Base-by-base conservation (phyloP, 192 early-diverging fungal genomes). In the Coemansia sp. region DNA sequence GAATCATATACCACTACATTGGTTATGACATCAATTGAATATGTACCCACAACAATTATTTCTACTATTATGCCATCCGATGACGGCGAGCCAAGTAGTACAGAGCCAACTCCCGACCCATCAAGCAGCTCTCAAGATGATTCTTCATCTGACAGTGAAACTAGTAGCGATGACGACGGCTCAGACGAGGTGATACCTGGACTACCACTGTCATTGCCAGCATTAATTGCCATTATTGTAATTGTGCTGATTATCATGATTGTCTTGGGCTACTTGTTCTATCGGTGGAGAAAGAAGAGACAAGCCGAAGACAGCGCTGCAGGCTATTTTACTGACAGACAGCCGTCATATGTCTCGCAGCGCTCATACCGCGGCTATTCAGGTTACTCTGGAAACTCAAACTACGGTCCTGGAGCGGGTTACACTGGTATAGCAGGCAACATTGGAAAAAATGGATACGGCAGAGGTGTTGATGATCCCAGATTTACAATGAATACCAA, bases 401-500 rank as follows among this genome's bases (percentile, higher is more conserved):
- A 15, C 12, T 42, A 42, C 8, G 12, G 25, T 15, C 12, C 25
- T 25, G 52, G 25, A 28, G 52, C 25, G 14, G 52, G 52, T 5
- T 54, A 54, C 12, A 54, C 52, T 11, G 52, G 52, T 26, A 54
- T 54, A 26, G 52, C 52, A 14, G 52, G 15, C 2, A 54, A 54
- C 5, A 25, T 25, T 8, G 52, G 12, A n/a, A 17, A 54, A 15
- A n/a, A n/a, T 28, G 5, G 25, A 12, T 23, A 28, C 5, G 22
- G 26, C 12, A 23, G 26, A 28, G 15, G 26, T 17, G 26, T 15
- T 6, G 22, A 25, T 15, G 26, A 25, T 54, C 25, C 25, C 2
- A 14, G 52, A 7, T 28, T 28, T n/a, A 28, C n/a, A 14, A 54
- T 28, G 25, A 54, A 31, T 5, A 34, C 14, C 21, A 25, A 12